Evolutionary conservation across 495 filamentous ascomycete genomes (phyloP).

Genomic region (Friedmanniomyces endolithicus): DNA sequence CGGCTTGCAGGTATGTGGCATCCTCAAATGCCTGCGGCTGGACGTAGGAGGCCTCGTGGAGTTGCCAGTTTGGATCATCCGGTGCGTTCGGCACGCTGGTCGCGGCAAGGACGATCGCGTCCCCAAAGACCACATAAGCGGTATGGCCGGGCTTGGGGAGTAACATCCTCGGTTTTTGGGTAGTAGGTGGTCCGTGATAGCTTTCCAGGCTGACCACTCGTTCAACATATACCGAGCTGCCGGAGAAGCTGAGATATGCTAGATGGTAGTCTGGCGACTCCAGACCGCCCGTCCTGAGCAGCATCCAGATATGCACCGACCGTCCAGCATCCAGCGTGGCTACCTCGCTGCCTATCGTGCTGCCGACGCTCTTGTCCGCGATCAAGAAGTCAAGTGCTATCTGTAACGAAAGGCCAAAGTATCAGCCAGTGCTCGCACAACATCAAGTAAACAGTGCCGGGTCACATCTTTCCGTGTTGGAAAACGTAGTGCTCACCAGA

Average conservation of each 20-base stretch:
- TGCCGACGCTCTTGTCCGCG: conserved; percentile 20
- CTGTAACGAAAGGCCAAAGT: no score
- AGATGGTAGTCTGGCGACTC: conserved; percentile 27
- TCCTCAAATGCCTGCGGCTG: conserved; percentile 61
- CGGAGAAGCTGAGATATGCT: conserved; percentile 29
- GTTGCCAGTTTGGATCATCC: conserved; percentile 51
- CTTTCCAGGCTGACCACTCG: conserved; percentile 51
- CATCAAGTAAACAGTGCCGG: no score
- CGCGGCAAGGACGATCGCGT: conserved; percentile 64
- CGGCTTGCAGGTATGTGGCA: conserved; percentile 59
- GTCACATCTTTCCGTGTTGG: no score
- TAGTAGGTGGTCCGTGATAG: conserved; percentile 36
- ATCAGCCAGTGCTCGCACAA: no score
- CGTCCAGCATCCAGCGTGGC: conserved; percentile 15
- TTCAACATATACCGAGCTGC: conserved; percentile 26
- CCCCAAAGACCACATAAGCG: conserved; percentile 70
- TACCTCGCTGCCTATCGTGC: conserved; percentile 20
- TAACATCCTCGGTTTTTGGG: conserved; percentile 53
- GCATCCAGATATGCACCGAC: conserved; percentile 13
- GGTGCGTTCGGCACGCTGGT: conserved; percentile 42
- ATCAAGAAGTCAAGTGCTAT: conserved; percentile 38
- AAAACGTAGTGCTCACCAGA: conserved; percentile 9
- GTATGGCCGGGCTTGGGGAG: conserved; percentile 63
- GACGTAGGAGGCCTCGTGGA: conserved; percentile 49
- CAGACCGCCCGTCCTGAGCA: conserved; percentile 13